Evolutionary conservation across 805 yeast genomes (phyloP), one percentile per base, ranked within the genome.

Genomic region (Kazachstania viticola): DNA sequence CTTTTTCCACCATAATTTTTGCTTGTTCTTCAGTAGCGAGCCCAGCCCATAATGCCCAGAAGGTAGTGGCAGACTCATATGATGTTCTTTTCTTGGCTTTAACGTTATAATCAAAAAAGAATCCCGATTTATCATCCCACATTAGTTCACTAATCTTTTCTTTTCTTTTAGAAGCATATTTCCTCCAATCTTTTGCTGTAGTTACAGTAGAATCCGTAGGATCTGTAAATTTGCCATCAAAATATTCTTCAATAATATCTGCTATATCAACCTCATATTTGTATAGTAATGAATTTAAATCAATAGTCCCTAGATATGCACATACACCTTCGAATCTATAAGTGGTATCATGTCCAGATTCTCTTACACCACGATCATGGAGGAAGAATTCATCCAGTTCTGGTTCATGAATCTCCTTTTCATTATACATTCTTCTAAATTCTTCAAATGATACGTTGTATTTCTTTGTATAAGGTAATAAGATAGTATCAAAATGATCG

Each of bases 331-430:
- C 95, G 32, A 88, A 62, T 45, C 98, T 65, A 49, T 87, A 83
- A 2, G 87, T 67, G 0, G 97, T 88, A 51, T 88, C 97, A 53
- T 88, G 97, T 0, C 98, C 98, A 19, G 91, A 76, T 58, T 88
- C 98, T 49, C 97, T 71, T 9, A 88, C 93, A 1, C 94, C 96
- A 34, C 95, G 65, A 54, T 88, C 98, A 49, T 88, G 95, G 30
- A 80, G 55, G 51, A 88, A 82, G 52, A 82, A 88, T 39, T 73
- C 84, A 48, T 88, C 97, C 36, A 88, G 64, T 13, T 64, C 73
- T 1, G 94, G 91, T 48, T 82, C 95, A 3, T 58, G 37, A 14
- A 87, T 64, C 29, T 61, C 55, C 4, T 78, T 77, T 23, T 61
- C 55, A 46, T 87, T 83, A 60, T 87, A 88, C 45, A 65, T 62